A percentile compares a stretch with the other conserved stretches of the same genome.
Conservation (phyloP, 805 yeast species). For the Teunomyces kruisii region DNA sequence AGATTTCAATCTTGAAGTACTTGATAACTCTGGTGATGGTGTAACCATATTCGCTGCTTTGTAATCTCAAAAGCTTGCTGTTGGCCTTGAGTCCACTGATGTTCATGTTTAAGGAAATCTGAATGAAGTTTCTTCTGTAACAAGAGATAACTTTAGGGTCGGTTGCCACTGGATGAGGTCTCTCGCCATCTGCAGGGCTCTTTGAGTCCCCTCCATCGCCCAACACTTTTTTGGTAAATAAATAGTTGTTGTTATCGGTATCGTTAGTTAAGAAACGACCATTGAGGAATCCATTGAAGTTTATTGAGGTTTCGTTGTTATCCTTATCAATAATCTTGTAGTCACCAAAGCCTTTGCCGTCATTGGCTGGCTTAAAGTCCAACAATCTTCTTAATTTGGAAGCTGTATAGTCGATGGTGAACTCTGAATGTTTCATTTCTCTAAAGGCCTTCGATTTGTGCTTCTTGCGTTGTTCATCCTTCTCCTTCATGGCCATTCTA, state of each 20-base stretch:
- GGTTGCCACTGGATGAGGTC: slow-evolving; percentile 5
- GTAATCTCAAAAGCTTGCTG: slow-evolving; percentile 29
- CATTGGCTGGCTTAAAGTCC: slow-evolving; percentile 25
- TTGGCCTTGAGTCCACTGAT: slow-evolving; percentile 23
- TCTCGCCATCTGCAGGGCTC: neutral
- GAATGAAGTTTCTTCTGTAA: slow-evolving; percentile 45
- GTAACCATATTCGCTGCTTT: slow-evolving; percentile 37
- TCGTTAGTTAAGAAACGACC: slow-evolving; percentile 45
- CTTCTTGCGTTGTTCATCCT: slow-evolving; percentile 1
- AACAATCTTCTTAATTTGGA: slow-evolving; percentile 25
- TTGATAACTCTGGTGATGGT: slow-evolving; percentile 36
- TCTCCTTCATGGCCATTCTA: neutral
- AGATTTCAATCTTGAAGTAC: slow-evolving; percentile 37
- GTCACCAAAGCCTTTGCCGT: slow-evolving; percentile 6
- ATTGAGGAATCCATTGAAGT: slow-evolving; percentile 38
- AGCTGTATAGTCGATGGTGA: slow-evolving; percentile 26
- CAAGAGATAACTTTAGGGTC: slow-evolving; percentile 44
- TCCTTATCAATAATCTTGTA: slow-evolving; percentile 30
- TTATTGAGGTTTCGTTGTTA: slow-evolving; percentile 23
- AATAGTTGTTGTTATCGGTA: slow-evolving; percentile 37
- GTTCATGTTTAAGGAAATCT: slow-evolving; percentile 30
- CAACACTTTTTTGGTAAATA: slow-evolving; percentile 7
- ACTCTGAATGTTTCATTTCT: slow-evolving; percentile 13
- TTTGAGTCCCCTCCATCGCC: slow-evolving; percentile 1
- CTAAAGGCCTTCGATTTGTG: slow-evolving; percentile 9